Evolutionary conservation across 73 alveolate species (phyloP).

Genomic region (Paramecium caudatum): DNA sequence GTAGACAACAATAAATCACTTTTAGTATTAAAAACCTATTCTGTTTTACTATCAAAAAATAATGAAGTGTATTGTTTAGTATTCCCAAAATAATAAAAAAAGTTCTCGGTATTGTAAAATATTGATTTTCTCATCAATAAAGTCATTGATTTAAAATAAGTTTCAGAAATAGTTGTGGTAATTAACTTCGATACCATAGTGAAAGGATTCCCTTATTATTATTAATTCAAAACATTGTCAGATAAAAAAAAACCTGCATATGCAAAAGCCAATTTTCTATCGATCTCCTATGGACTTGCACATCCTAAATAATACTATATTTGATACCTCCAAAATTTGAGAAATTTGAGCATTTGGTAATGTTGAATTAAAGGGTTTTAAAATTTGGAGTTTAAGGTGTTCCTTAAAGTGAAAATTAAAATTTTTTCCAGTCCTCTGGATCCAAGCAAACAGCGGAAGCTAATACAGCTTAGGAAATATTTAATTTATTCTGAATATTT

Average conservation of each 20-base stretch:
- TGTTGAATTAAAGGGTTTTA: neutral
- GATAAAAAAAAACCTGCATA: constrained; percentile 4
- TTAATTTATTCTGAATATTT: neutral
- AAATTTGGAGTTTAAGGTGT: neutral
- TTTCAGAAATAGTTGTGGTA: neutral
- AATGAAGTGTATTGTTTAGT: neutral
- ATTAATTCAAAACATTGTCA: neutral
- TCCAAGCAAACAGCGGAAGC: neutral
- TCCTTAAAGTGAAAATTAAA: neutral
- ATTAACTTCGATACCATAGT: neutral
- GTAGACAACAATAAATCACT: neutral
- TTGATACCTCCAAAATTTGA: neutral
- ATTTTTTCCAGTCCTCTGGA: constrained; percentile 35
- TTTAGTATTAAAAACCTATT: constrained; percentile 1
- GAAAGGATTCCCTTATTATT: neutral
- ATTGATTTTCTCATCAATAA: constrained; percentile 37
- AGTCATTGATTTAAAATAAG: neutral
- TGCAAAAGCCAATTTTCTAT: neutral
- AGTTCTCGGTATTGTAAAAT: constrained; percentile 10
- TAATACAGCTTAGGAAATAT: neutral
- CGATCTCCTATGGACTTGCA: neutral
- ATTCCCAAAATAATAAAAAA: constrained; percentile 30
- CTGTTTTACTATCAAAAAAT: neutral
- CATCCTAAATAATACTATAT: neutral
- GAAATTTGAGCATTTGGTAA: neutral